Conservation (phyloP, 306 rosid genomes). For the Senna siamea region DNA sequence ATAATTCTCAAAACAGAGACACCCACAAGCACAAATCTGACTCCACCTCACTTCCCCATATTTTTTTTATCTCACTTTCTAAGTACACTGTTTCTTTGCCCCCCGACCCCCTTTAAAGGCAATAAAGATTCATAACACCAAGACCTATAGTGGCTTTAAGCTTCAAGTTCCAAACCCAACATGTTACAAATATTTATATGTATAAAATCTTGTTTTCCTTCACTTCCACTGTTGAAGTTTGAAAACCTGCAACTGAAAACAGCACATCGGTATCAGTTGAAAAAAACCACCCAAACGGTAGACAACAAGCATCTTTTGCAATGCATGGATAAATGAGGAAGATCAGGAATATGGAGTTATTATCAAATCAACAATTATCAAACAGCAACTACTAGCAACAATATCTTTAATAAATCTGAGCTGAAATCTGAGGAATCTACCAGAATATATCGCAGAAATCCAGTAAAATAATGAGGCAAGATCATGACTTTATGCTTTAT, state of each 20-base stretch:
- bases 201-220: background rate
- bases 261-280: conserved; percentile 91
- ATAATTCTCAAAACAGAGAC: conserved; percentile 64
- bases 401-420: conserved; percentile 61
- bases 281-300: conserved; percentile 81
- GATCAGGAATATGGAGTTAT: conserved; percentile 45
- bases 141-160: conserved; percentile 48
- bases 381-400: conserved; percentile 57
- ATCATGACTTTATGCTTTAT: background rate
- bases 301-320: conserved; percentile 79
- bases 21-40: conserved; percentile 69
- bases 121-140: conserved; percentile 56
- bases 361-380: conserved; percentile 51
- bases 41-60: conserved; percentile 73
- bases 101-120: conserved; percentile 31
- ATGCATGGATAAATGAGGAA: conserved; percentile 61
- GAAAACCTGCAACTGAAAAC: conserved; percentile 82
- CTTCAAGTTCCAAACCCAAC: conserved; percentile 76
- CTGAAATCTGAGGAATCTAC: conserved; percentile 76
- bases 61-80: conserved; percentile 52
- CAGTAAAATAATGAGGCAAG: conserved; percentile 51
- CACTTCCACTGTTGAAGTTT: conserved; percentile 54
- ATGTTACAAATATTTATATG: conserved; percentile 35
- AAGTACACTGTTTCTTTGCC: conserved; percentile 57
- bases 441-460: conserved; percentile 66